Base-by-base conservation (phyloP, 2,329 filamentous ascomycete genomes). In the Fusarium incarnatum region DNA sequence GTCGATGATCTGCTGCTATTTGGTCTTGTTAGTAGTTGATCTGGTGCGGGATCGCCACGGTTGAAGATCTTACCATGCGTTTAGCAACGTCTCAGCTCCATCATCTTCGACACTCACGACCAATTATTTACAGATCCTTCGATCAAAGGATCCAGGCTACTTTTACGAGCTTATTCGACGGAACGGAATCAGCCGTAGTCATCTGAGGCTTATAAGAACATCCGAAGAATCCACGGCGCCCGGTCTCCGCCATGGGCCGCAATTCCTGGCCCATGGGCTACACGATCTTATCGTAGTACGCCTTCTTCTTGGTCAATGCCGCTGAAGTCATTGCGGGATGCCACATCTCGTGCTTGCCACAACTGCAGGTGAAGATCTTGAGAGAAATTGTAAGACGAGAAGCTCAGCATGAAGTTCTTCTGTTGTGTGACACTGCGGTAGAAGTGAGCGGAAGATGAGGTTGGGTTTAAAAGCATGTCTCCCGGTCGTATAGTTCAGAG, bases 211-310 rank as follows among this genome's bases (percentile, higher is more conserved):
- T 53, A 30, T 58, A 50, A 52, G 42, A 9, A 20, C 30, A 41
- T 57, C 52, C 54, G 55, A 58, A 25, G 60, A 32, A 60, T 62
- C 48, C 56, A 61, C 73, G 73, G 73, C 56, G 56, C 60, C 73
- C 73, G 73, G 56, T 42, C 13, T 72, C 73, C 73, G 73, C 47
- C 34, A 34, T 34, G 45, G 45, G 57, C 22, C 50, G n/a, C 63
- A 25, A 45, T 23, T 49, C 47, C 46, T 32, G 40, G 52, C 34
- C 42, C 42, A 34, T 20, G 45, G 42, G 70, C 67, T 72, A 64
- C 68, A 65, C 68, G 45, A 67, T 60, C 60, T 55, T 58, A 54
- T 60, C 30, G 56, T 63, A 37, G 32, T 41, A 60, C 70, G 25
- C 25, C 44, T 70, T 37, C 45, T 13, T 34, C 42, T 53, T 55